phyloP scores from a whole-genome alignment of 164 flowering plant species.

The Vitis amurensis region DNA sequence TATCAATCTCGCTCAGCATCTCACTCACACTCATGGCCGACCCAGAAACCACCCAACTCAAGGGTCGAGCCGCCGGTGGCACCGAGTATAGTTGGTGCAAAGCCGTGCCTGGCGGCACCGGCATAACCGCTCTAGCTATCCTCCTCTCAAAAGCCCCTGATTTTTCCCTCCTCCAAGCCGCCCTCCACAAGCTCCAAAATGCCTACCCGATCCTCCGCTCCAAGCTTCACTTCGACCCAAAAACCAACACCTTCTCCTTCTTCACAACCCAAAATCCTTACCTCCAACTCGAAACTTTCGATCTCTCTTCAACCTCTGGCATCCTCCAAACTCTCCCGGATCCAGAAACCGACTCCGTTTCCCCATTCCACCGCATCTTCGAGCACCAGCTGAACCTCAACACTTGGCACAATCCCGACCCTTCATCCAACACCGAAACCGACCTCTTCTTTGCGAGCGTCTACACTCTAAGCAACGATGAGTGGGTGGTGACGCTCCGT shows the following conservation, averaged over 20 bases:
- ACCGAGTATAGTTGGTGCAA: constrained; percentile 82
- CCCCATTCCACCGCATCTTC: constrained; percentile 49
- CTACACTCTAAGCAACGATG: constrained; percentile 36
- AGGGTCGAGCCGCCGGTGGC: constrained; percentile 50
- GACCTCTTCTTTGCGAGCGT: constrained; percentile 42
- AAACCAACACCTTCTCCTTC: constrained; percentile 41
- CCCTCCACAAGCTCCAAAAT: constrained; percentile 61
- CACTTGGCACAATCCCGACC: constrained; percentile 43
- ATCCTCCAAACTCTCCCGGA: constrained; percentile 18
- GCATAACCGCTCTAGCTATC: constrained; percentile 69
- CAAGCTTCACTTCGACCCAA: constrained; percentile 35
- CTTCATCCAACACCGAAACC: constrained; percentile 8
- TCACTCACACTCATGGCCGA: neutral
- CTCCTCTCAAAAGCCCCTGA: constrained; percentile 53
- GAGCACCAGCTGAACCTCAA: constrained; percentile 70
- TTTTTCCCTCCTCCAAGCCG: constrained; percentile 35
- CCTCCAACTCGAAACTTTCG: constrained; percentile 42
- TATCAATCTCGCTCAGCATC: neutral
- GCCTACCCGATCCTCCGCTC: constrained; percentile 78
- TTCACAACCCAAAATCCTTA: constrained; percentile 30
- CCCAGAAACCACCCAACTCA: constrained; percentile 12
- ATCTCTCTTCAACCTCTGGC: constrained; percentile 38
- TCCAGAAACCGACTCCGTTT: constrained; percentile 1
- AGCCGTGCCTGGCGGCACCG: constrained; percentile 82
- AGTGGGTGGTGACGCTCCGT: constrained; percentile 55